Percentiles rank a stretch among this genome's conserved stretches.
Conservation (phyloP, 371 early-diverging fungal genomes). For the Encephalitozoon romaleae region DNA sequence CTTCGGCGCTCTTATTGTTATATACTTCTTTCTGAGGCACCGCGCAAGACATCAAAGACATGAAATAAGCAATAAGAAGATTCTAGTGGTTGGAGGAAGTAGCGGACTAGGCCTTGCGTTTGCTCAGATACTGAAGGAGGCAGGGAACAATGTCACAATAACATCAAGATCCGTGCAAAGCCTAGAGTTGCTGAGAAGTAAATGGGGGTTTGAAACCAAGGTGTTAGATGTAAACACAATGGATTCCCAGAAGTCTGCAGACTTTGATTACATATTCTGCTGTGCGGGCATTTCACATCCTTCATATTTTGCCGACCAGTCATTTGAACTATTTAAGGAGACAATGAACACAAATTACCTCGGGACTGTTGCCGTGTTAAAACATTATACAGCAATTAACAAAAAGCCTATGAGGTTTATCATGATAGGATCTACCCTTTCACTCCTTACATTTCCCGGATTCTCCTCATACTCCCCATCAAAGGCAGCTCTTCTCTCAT, state of each 20-base stretch:
- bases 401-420: slow-evolving; percentile 66
- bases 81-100: slow-evolving; percentile 81
- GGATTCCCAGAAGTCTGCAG: not conserved
- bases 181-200: slow-evolving; percentile 57
- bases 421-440: slow-evolving; percentile 69
- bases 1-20: not conserved
- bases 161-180: slow-evolving; percentile 67
- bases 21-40: not conserved
- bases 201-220: not conserved
- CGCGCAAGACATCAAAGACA: not conserved
- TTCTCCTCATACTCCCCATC: slow-evolving; percentile 72
- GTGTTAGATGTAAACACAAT: slow-evolving; percentile 18
- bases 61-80: slow-evolving; percentile 61
- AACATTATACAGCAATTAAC: slow-evolving; percentile 64
- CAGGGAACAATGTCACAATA: slow-evolving; percentile 76
- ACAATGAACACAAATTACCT: slow-evolving; percentile 70
- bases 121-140: slow-evolving; percentile 66
- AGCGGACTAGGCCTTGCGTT: slow-evolving; percentile 76
- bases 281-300: slow-evolving; percentile 72
- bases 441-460: slow-evolving; percentile 67
- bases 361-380: slow-evolving; percentile 67
- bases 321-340: slow-evolving; percentile 64
- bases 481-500: slow-evolving; percentile 66
- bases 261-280: slow-evolving; percentile 66
- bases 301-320: slow-evolving; percentile 67